Percentiles rank a stretch among this genome's conserved stretches.
These are phyloP conservation scores for Bipolaris cookei DNA, from an alignment of 2,329 filamentous ascomycete genomes.

Conservation along the genomic window DNA sequence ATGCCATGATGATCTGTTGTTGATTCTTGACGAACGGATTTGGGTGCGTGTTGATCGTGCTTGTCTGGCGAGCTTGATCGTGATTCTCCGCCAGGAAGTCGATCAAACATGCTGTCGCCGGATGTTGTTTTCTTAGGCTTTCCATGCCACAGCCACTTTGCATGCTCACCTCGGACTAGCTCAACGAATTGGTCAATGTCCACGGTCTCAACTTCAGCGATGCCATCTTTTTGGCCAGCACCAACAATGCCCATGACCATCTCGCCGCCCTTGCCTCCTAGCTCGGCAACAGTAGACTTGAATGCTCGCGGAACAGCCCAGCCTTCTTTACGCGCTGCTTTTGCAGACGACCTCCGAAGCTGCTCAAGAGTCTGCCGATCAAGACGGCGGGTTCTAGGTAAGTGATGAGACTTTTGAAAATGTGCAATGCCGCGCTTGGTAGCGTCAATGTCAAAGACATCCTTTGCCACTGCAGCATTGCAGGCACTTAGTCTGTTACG, in stretches of 20 bases:
- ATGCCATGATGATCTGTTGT: slow-evolving; percentile 40
- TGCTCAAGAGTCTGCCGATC: slow-evolving; percentile 83
- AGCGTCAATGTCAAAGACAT: slow-evolving; percentile 83
- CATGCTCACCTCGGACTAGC: slow-evolving; percentile 77
- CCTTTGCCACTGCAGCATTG: slow-evolving; percentile 84
- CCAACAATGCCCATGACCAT: slow-evolving; percentile 96
- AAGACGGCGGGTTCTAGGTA: slow-evolving; percentile 77
- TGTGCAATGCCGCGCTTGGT: slow-evolving; percentile 84
- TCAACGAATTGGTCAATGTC: slow-evolving; percentile 85
- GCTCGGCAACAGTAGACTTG: slow-evolving; percentile 91
- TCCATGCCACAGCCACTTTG: slow-evolving; percentile 95
- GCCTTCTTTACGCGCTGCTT: slow-evolving; percentile 84
- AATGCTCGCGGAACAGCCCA: slow-evolving; percentile 94
- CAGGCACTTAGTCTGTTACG: slow-evolving; percentile 86
- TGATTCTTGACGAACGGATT: slow-evolving; percentile 59
- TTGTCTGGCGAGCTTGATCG: slow-evolving; percentile 62
- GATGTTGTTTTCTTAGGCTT: slow-evolving; percentile 72
- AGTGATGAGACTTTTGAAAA: slow-evolving; percentile 88
- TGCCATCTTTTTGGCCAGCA: slow-evolving; percentile 80
- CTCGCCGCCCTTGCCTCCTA: slow-evolving; percentile 91
- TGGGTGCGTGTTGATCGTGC: slow-evolving; percentile 55
- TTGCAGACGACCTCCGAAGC: slow-evolving; percentile 83
- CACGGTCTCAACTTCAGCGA: slow-evolving; percentile 89
- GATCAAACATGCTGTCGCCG: slow-evolving; percentile 48
- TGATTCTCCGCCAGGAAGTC: slow-evolving; percentile 44